Evolutionary conservation across 805 yeast genomes (phyloP).

Genomic region (Saccharomyces mikatae): DNA sequence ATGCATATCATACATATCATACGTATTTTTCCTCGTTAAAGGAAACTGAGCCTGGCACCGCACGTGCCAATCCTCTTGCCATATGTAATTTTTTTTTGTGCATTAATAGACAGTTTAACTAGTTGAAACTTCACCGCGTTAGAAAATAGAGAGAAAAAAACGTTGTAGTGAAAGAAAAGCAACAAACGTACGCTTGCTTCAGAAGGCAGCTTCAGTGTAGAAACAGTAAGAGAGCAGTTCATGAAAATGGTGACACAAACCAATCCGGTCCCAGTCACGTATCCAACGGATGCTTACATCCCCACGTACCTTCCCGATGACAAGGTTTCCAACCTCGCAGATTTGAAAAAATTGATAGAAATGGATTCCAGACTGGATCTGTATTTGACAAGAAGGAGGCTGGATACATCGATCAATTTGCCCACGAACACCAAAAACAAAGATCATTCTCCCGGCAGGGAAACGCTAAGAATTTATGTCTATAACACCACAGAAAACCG

Average conservation of each 20-base stretch:
- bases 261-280: constrained; percentile 25
- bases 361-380: constrained; percentile 79
- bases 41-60: neutral
- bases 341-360: constrained; percentile 61
- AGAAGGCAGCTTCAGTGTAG: too few relatives aligned
- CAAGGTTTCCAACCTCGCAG: constrained; percentile 57
- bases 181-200: neutral
- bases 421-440: constrained; percentile 32
- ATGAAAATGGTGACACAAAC: constrained; percentile 10
- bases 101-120: neutral
- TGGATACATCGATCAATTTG: constrained; percentile 54
- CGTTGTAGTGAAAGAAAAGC: neutral
- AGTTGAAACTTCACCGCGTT: neutral
- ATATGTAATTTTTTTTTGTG: neutral
- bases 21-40: neutral
- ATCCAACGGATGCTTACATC: constrained; percentile 48
- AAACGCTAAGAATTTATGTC: constrained; percentile 61
- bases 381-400: constrained; percentile 68
- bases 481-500: constrained; percentile 80
- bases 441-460: constrained; percentile 35
- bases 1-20: too few relatives aligned
- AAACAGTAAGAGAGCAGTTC: neutral
- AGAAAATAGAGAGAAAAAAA: neutral
- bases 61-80: neutral
- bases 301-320: constrained; percentile 36